These are phyloP conservation scores for Cladobotryum protrusum DNA, from an alignment of 2,329 filamentous ascomycete species.

Conservation along the genomic window DNA sequence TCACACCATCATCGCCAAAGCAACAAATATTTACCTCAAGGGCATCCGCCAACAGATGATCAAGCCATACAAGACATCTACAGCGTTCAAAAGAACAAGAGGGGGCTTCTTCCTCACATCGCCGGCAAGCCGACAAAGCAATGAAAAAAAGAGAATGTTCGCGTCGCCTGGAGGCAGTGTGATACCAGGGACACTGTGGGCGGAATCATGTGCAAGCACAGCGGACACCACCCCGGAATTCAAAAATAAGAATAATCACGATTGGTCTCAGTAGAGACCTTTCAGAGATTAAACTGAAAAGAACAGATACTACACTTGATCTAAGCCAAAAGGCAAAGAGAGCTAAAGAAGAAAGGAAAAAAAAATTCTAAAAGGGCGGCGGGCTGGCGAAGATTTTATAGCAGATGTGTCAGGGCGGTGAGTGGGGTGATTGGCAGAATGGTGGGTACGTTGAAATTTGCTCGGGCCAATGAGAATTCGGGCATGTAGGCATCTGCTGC, in stretches of 20 bases:
- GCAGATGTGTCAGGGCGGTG: constrained; percentile 1
- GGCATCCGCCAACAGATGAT: not conserved
- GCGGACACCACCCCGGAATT: constrained; percentile 23
- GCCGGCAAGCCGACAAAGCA: constrained; percentile 19
- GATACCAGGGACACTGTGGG: constrained; percentile 37
- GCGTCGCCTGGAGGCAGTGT: constrained; percentile 37
- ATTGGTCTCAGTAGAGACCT: constrained; percentile 64
- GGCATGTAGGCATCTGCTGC: not conserved
- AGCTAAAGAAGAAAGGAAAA: constrained; percentile 30
- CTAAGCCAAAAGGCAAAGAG: constrained; percentile 60
- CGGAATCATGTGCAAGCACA: constrained; percentile 33
- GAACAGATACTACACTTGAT: constrained; percentile 95
- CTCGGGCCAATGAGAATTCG: not conserved
- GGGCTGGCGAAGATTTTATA: constrained; percentile 17
- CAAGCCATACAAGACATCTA: not conserved
- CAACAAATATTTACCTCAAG: not conserved
- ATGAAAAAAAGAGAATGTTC: constrained; percentile 32
- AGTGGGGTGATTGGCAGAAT: constrained; percentile 14
- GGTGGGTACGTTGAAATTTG: not conserved
- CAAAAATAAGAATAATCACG: constrained; percentile 71
- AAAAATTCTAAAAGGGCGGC: constrained; percentile 7
- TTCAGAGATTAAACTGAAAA: constrained; percentile 97
- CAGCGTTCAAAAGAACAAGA: not conserved
- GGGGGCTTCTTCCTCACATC: constrained; percentile 8
- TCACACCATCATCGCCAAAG: not conserved